phyloP scores from a whole-genome alignment of 805 yeast genomes.

The Nakazawaea sp. region DNA sequence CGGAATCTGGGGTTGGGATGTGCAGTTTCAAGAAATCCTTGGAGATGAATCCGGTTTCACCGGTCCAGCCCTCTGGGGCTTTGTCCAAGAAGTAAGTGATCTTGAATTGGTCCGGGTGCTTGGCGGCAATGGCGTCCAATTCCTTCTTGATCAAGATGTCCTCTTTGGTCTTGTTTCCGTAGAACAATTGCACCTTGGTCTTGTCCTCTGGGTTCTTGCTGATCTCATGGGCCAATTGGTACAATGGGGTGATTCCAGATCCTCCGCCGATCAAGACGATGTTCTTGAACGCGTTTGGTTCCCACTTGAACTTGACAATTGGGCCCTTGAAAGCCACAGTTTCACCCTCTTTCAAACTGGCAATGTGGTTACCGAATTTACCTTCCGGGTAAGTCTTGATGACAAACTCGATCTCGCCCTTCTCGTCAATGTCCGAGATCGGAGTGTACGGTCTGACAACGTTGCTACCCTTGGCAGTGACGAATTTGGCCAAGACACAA shows the following conservation, averaged over 20 bases:
- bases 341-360: slow-evolving; percentile 67
- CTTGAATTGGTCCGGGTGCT: slow-evolving; percentile 72
- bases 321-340: slow-evolving; percentile 93
- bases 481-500: slow-evolving; percentile 71
- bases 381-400: slow-evolving; percentile 84
- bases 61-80: slow-evolving; percentile 41
- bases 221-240: slow-evolving; percentile 75
- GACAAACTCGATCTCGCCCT: slow-evolving; percentile 73
- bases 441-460: slow-evolving; percentile 93
- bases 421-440: slow-evolving; percentile 55
- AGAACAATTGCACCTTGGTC: slow-evolving; percentile 78
- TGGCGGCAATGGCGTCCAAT: slow-evolving; percentile 59
- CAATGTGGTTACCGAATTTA: slow-evolving; percentile 72
- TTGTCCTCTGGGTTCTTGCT: slow-evolving; percentile 77
- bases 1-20: slow-evolving; percentile 58
- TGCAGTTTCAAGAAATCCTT: slow-evolving; percentile 60
- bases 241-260: slow-evolving; percentile 93
- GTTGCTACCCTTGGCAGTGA: slow-evolving; percentile 75
- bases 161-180: slow-evolving; percentile 70
- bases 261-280: slow-evolving; percentile 92
- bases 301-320: slow-evolving; percentile 84
- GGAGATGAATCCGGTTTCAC: slow-evolving; percentile 69
- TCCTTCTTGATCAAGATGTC: slow-evolving; percentile 80
- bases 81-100: slow-evolving; percentile 78
- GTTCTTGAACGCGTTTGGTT: slow-evolving; percentile 73